These are phyloP conservation scores for Torulaspora pretoriensis DNA, from an alignment of 1,139 yeast genomes.

Conservation along the genomic window DNA sequence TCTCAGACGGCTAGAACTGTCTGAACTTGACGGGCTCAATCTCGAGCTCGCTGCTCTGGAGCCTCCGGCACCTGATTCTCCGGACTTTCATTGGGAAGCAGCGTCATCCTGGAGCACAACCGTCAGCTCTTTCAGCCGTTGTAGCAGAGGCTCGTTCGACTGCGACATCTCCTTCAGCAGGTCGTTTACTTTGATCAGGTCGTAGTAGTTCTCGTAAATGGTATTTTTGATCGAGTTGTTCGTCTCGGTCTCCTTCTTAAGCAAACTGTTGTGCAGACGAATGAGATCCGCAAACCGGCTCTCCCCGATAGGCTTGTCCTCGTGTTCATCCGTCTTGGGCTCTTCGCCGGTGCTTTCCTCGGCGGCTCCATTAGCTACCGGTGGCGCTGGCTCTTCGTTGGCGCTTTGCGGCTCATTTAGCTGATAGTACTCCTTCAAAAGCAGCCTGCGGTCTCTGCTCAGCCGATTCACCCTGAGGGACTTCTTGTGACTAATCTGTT, in stretches of 20 bases:
- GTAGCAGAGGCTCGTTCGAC: slow-evolving; percentile 14
- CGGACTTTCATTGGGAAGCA: background rate
- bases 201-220: slow-evolving; percentile 50
- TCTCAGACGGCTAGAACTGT: too few species aligned
- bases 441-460: slow-evolving; percentile 40
- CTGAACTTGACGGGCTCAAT: background rate
- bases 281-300: slow-evolving; percentile 41
- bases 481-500: slow-evolving; percentile 37
- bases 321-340: slow-evolving; percentile 5
- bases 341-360: slow-evolving; percentile 4
- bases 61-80: background rate
- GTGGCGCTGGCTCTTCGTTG: slow-evolving; percentile 2
- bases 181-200: slow-evolving; percentile 45
- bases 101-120: slow-evolving; percentile 5
- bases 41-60: background rate
- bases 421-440: slow-evolving; percentile 44
- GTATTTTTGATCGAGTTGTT: slow-evolving; percentile 48
- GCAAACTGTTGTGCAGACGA: slow-evolving; percentile 40
- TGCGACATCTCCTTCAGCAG: slow-evolving; percentile 34
- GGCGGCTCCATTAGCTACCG: slow-evolving; percentile 1
- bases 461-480: slow-evolving; percentile 28
- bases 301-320: slow-evolving; percentile 33
- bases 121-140: slow-evolving; percentile 13
- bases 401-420: slow-evolving; percentile 26
- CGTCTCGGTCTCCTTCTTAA: slow-evolving; percentile 42